Evolutionary conservation across 129 eudicot species (phyloP), one percentile per base, ranked within the genome.

Genomic region (Deinandra increscens): DNA sequence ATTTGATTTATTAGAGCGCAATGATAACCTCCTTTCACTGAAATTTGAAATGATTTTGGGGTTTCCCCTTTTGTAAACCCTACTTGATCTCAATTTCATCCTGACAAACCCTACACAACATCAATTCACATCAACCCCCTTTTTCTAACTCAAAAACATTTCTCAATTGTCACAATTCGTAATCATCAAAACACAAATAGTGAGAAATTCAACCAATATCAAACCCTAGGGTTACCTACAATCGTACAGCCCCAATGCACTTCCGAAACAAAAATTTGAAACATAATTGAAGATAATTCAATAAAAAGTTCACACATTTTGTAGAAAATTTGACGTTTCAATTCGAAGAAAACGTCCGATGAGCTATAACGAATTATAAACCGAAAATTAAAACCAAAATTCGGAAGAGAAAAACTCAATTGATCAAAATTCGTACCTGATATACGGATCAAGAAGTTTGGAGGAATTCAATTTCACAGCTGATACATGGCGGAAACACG

Each of bases 51-150:
- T 31, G 2, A 59, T 41, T 59, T 49, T 20, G 7, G 34, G 64
- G 36, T 38, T 68, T 20, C 23, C 70, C 75, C 64, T 68, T 26
- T 68, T 19, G 70, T 69, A 50, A 61, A 50, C 81, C 54, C 53
- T 76, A 69, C 29, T 69, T 43, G 71, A 77, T 50, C 81, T 77
- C 81, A 69, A 51, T 69, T 69, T 51, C 81, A 77, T 69, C 54
- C 59, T 53, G 38, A 69, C 67, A 53, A 75, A 42, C 72, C 75
- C 68, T 71, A 60, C 64, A 71, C 60, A 44, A 53, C 34, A 39
- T 54, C 51, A 70, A 70, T 70, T 18, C 49, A 73, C 34, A 70
- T 41, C 41, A 70, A 38, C 34, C 2, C 43, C 43, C 45, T 8
- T 46, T 67, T 4, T 34, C 33, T 5, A 38, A 34, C 22, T 14